Evolutionary conservation across 768 basidiomycete species (phyloP).

Genomic region (Mycena vulgaris): DNA sequence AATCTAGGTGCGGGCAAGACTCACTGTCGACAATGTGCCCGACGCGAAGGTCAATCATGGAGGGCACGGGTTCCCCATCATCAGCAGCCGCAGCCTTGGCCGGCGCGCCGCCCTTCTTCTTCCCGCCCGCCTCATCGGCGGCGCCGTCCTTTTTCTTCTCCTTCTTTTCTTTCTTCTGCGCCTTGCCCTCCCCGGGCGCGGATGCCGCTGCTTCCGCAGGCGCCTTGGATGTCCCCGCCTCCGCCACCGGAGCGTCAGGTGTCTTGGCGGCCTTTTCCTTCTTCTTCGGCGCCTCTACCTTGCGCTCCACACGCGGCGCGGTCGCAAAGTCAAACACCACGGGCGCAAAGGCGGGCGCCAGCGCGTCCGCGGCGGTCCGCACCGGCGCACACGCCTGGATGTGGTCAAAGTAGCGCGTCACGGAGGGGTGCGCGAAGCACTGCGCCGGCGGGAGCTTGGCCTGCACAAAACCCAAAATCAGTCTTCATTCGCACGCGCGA

Average conservation of each 20-base stretch:
- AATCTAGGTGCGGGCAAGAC: constrained; percentile 39
- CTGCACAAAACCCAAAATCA: constrained; percentile 53
- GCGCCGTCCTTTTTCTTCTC: constrained; percentile 69
- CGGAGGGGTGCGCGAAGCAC: constrained; percentile 83
- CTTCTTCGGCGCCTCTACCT: constrained; percentile 82
- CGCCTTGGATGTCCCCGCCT: constrained; percentile 45
- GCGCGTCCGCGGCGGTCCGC: constrained; percentile 65
- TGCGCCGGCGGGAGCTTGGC: constrained; percentile 79
- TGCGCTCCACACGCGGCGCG: constrained; percentile 83
- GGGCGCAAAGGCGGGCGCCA: constrained; percentile 66
- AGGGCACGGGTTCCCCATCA: constrained; percentile 91
- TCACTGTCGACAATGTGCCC: constrained; percentile 93
- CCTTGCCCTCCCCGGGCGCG: constrained; percentile 47
- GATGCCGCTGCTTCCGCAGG: constrained; percentile 37
- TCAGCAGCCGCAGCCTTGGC: constrained; percentile 65
- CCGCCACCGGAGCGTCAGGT: constrained; percentile 47
- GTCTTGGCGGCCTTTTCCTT: constrained; percentile 70
- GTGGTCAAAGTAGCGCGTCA: constrained; percentile 97
- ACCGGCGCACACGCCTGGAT: constrained; percentile 83
- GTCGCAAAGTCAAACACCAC: constrained; percentile 82
- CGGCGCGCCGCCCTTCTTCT: constrained; percentile 57
- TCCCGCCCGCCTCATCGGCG: constrained; percentile 51
- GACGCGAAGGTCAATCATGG: constrained; percentile 97
- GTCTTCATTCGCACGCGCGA: not conserved
- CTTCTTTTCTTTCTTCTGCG: constrained; percentile 71